Evolutionary conservation across 2,329 filamentous ascomycete species (phyloP).

Genomic region (Hymenoscyphus occultus): DNA sequence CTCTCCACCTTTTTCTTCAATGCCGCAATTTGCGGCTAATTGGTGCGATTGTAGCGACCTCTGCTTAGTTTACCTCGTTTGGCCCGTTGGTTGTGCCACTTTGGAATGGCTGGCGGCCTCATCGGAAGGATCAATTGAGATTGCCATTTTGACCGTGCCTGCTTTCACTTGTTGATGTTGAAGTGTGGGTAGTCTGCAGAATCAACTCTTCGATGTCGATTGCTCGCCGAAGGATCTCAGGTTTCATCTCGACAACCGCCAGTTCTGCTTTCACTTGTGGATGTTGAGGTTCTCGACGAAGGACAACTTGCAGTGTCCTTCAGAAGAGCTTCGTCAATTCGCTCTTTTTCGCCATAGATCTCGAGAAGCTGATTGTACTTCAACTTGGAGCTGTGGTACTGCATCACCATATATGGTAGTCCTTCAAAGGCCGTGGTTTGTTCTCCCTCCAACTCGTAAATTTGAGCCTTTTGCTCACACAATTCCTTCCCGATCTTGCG

Average conservation of each 20-base stretch:
- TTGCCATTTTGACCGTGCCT: too few relatives aligned
- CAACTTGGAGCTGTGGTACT: neutral
- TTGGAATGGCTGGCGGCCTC: too few relatives aligned
- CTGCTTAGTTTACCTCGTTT: too few relatives aligned
- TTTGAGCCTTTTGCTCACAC: constrained; percentile 3
- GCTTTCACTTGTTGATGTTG: neutral
- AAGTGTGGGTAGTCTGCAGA: neutral
- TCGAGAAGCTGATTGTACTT: neutral
- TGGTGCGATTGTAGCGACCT: too few relatives aligned
- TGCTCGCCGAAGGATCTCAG: constrained; percentile 4
- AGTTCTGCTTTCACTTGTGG: constrained; percentile 6
- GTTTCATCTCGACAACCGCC: constrained; percentile 10
- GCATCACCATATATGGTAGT: neutral
- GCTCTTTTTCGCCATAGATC: neutral
- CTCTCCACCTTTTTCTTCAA: too few relatives aligned
- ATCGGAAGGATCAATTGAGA: too few relatives aligned
- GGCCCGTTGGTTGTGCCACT: too few relatives aligned
- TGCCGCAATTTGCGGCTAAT: too few relatives aligned
- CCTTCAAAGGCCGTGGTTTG: neutral
- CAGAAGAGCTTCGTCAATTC: neutral
- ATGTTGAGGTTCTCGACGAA: constrained; percentile 5
- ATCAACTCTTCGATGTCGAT: constrained; percentile 4
- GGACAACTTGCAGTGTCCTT: neutral
- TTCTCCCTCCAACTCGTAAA: constrained; percentile 2
- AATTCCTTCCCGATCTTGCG: constrained; percentile 5